Base-by-base conservation (phyloP, 306 rosid species). In the Cicer chorassanicum region DNA sequence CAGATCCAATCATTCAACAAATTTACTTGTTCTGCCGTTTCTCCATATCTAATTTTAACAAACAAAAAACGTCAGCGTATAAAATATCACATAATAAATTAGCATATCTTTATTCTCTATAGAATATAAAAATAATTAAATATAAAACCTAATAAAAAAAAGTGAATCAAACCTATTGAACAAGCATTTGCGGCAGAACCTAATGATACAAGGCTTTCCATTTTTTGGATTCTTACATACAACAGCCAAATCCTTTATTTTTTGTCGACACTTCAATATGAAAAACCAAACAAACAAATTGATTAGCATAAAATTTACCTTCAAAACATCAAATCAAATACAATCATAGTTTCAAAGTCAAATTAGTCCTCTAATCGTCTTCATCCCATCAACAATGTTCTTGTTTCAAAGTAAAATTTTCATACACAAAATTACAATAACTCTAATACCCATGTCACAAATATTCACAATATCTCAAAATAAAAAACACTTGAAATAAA, bases 251-350 rank as follows among this genome's bases (percentile, higher is more conserved):
- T 82, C 88, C 70, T 50, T 83, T 6, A 90, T 89, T 68, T 87
- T 91, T 18, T 89, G 96, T 9, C 96, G 93, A 68, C 98, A 90
- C 94, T 92, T 73, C 56, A 64, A 38, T n/a, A 8, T 57, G 6
- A 2, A 72, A 74, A 11, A 65, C 12, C 73, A 81, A 72, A 16
- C 13, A 44, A 36, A 6, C 39, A 38, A 29, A 69, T 65, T 29
- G 0, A 4, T n/a, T 53, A 36, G 43, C 13, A 65, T 14, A 6
- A 29, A 60, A 65, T 65, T 8, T 34, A 66, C n/a, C 14, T 11
- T 12, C 15, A 43, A 56, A 77, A 15, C 54, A 8, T 7, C 6
- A 39, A 56, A 68, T 9, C 15, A 57, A 77, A 55, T 2, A 16
- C 39, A 34, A 2, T 56, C 12, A 70, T 40, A 49, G 7, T 39